Percentiles rank a stretch among this genome's conserved stretches.
These are phyloP conservation scores for Arabidopsis hybrid DNA, from an alignment of 441 rosid species.

Conservation along the genomic window DNA sequence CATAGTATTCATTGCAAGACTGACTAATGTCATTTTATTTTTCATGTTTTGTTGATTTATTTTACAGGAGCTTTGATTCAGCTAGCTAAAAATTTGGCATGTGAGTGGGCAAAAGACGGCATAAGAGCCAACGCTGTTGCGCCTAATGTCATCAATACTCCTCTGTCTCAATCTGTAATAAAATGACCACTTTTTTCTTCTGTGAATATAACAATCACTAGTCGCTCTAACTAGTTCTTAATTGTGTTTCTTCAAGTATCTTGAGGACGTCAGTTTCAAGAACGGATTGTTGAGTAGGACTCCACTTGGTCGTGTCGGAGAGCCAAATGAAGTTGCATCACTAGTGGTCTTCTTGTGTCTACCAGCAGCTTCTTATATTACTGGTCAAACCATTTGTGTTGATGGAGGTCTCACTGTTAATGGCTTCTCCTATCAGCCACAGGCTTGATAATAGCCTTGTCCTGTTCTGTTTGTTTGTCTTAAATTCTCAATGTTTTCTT, in stretches of 20 bases:
- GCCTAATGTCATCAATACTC: constrained; percentile 19
- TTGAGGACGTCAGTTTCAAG: constrained; percentile 14
- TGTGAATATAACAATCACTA: not conserved
- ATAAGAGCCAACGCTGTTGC: constrained; percentile 39
- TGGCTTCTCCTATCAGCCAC: constrained; percentile 50
- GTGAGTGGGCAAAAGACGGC: constrained; percentile 42
- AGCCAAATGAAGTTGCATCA: constrained; percentile 74
- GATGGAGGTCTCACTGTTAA: constrained; percentile 76
- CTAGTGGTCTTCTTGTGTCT: constrained; percentile 74
- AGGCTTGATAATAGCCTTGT: constrained; percentile 6
- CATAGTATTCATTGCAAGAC: not conserved
- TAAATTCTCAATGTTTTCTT: not conserved
- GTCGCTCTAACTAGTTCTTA: not conserved
- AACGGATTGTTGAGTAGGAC: constrained; percentile 11
- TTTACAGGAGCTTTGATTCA: constrained; percentile 38
- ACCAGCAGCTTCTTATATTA: constrained; percentile 84
- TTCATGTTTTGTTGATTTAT: too few relatives aligned
- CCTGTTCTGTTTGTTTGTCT: not conserved
- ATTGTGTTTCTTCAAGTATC: not conserved
- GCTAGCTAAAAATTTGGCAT: constrained; percentile 33
- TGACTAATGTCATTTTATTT: not conserved
- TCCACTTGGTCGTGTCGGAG: constrained; percentile 76
- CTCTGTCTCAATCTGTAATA: constrained; percentile 25
- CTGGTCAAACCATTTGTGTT: constrained; percentile 72
- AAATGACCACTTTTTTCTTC: not conserved